Base-by-base conservation (phyloP, 805 yeast genomes). In the Metschnikowia matae region DNA sequence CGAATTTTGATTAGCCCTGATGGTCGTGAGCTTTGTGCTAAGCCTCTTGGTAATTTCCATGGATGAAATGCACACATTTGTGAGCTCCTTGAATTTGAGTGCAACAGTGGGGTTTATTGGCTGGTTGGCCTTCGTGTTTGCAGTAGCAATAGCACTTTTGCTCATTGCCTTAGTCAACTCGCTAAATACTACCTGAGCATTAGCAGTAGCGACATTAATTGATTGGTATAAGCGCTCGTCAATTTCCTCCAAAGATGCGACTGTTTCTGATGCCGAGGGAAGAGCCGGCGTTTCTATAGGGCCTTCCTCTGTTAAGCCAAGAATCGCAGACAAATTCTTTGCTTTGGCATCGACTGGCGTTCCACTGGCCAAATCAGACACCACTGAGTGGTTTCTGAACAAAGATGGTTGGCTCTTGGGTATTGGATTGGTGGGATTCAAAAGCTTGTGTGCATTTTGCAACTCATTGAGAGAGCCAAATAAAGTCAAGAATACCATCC, bases 1-100 rank as follows among this genome's bases (percentile, higher is more conserved):
- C 3, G 64, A 60, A 5, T 77, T 75, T 6, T 79, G 73, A 39
- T 75, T 81, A 15, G 75, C 67, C 33, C 82, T 65, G 32, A 82
- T 75, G 2, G 77, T 68, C 11, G 73, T 69, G 46, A 91, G 70
- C 48, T 83, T 78, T 13, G 70, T 70, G 51, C 79, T 79, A 44
- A 89, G 75, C 51, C 83, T 70, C 55, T 84, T 83, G 8, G 96
- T 87, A 39, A 86, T 79, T n/a, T 89, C 96, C 79, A 87, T 84
- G 1, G 96, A 87, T 17, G 82, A 73, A 49, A 87, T 80, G 63
- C 96, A 89, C 11, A 88, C 85, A 42, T 74, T 77, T 0, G 95
- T 85, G 44, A 91, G 72, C 44, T 89, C 96, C 57, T 84, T 83
- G 32, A 89, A 85, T 57, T 84, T 85, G 5, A 76, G 62, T 1